phyloP scores from a whole-genome alignment of 768 basidiomycete species.

The Auriscalpium orientale region DNA sequence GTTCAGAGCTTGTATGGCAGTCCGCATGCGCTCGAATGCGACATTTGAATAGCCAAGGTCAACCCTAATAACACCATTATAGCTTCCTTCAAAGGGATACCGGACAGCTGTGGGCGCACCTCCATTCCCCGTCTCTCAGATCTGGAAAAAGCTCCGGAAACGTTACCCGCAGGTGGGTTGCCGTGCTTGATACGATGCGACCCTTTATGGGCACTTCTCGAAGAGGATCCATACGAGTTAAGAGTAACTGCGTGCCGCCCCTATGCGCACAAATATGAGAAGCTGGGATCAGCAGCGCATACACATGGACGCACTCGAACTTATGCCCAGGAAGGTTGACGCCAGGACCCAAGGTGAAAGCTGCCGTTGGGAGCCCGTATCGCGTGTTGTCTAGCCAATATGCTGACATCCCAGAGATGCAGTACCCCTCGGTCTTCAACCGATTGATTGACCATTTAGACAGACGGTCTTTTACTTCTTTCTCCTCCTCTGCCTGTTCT shows the following conservation, averaged over 20 bases:
- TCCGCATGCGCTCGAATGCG: slow-evolving; percentile 59
- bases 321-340: slow-evolving; percentile 53
- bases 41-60: slow-evolving; percentile 67
- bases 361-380: slow-evolving; percentile 59
- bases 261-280: slow-evolving; percentile 28
- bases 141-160: slow-evolving; percentile 43
- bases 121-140: slow-evolving; percentile 42
- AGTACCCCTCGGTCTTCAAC: slow-evolving; percentile 65
- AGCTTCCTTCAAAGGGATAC: neutral
- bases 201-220: slow-evolving; percentile 47
- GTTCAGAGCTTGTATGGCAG: slow-evolving; percentile 51
- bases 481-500: slow-evolving; percentile 62
- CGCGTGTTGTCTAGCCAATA: slow-evolving; percentile 63
- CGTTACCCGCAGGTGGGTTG: slow-evolving; percentile 48
- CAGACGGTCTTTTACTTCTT: slow-evolving; percentile 53
- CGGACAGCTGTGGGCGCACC: slow-evolving; percentile 17
- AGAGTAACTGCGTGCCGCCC: slow-evolving; percentile 59
- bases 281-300: neutral
- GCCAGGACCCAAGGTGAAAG: slow-evolving; percentile 60
- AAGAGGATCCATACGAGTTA: slow-evolving; percentile 58
- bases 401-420: slow-evolving; percentile 53
- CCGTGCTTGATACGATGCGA: slow-evolving; percentile 40
- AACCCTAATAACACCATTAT: slow-evolving; percentile 28
- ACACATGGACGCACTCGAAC: slow-evolving; percentile 50
- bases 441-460: slow-evolving; percentile 56